These are phyloP conservation scores for Casuarina glauca DNA, from an alignment of 306 rosid species.

Conservation along the genomic window DNA sequence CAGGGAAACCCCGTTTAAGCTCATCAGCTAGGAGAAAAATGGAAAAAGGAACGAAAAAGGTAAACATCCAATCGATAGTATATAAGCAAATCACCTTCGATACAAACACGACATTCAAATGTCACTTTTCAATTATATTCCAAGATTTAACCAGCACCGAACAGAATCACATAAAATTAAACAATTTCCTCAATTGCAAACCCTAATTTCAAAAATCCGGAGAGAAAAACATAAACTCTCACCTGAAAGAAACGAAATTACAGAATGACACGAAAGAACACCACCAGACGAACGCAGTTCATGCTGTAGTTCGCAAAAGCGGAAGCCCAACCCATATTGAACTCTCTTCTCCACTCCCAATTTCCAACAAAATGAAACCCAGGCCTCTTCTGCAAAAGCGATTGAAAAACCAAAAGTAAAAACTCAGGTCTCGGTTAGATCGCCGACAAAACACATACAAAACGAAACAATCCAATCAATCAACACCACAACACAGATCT, in stretches of 20 bases:
- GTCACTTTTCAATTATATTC: not conserved
- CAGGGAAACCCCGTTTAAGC: constrained; percentile 17
- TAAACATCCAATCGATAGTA: not conserved
- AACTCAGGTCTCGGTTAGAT: not conserved
- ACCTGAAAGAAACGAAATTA: constrained; percentile 59
- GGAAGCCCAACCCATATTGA: constrained; percentile 93
- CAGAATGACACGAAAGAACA: constrained; percentile 91
- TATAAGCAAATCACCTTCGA: not conserved
- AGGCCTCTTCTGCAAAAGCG: constrained; percentile 35
- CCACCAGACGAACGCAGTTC: constrained; percentile 85
- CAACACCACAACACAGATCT: not conserved
- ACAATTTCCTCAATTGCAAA: not conserved
- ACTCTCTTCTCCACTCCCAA: constrained; percentile 41
- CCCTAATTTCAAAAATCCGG: not conserved
- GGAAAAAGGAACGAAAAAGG: not conserved
- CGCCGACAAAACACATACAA: not conserved
- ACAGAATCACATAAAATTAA: not conserved
- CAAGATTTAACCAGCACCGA: not conserved
- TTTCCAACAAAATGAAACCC: constrained; percentile 24
- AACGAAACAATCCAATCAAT: constrained; percentile 4
- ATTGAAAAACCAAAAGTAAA: constrained; percentile 9
- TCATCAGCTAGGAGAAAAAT: constrained; percentile 1
- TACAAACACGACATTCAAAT: not conserved
- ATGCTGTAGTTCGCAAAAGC: constrained; percentile 61
- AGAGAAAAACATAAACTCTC: constrained; percentile 32